Base-by-base conservation (phyloP, 2,329 filamentous ascomycete genomes). In the Passalora sequoiae region DNA sequence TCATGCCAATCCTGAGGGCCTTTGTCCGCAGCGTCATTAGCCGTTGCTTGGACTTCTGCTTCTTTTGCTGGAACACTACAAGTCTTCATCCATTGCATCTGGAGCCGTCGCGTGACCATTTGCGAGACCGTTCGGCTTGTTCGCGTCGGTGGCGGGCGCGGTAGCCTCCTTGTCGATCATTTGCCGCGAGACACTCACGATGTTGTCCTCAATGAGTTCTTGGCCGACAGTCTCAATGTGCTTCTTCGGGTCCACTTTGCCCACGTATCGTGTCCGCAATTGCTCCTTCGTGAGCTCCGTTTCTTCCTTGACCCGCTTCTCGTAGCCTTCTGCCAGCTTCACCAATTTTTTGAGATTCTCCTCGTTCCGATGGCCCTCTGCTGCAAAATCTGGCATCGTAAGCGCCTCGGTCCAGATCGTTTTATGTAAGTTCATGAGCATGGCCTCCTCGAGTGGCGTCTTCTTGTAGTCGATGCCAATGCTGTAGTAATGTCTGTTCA, bases 121-220 rank as follows among this genome's bases (percentile, higher is more conserved):
- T 16, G 48, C 52, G 31, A 44, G 7, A 15, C 29, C 44, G 28
- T 35, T 50, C 15, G 51, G 19, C 19, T 71, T 61, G 58, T 66
- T 43, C 67, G 66, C 63, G 47, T 84, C 76, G 68, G 83, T 83
- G 65, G 79, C 83, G 15, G 91, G 87, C 68, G 94, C 86, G 4
- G 89, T 92, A 3, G 92, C 92, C 68, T 98, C 92, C 73, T 97
- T 97, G 73, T 97, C 92, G 61, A 98, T 97, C 91, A 98, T 96
- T 69, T 97, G 92, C 66, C 91, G 78, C 54, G 89, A 94, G n/a
- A 98, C 89, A 3, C 89, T 87, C 9, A 98, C 92, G 54, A 98
- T 98, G 70, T 98, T 98, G 77, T 98, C 92, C 71, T 98, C 94
- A 60, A 98, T 97, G 54, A 97, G 78, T 66, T 94, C 83, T 69